Evolutionary conservation across 129 eudicot species (phyloP).

Genomic region (Pseudognaphalium luteoalbum): DNA sequence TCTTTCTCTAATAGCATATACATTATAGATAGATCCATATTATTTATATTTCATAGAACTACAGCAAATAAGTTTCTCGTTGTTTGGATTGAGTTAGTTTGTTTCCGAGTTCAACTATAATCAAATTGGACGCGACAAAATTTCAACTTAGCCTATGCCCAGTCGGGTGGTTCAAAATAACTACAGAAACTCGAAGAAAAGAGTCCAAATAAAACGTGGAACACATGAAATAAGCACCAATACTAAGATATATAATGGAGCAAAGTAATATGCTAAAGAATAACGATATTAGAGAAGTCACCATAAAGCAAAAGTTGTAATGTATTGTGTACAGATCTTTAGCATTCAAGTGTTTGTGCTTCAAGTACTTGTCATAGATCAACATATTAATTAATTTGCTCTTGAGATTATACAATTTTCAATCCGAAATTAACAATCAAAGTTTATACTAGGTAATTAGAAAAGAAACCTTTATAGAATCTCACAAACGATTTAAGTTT

Average conservation of each 20-base stretch:
- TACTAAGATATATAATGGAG: neutral
- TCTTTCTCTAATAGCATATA: no score
- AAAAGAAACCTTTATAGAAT: no score
- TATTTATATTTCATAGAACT: no score
- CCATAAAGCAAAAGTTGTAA: constrained; percentile 2
- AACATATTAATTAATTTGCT: neutral
- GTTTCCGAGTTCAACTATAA: no score
- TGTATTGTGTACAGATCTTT: neutral
- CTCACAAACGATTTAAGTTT: no score
- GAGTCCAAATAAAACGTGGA: neutral
- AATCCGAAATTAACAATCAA: neutral
- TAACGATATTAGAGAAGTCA: neutral
- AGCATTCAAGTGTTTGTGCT: neutral
- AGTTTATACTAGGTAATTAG: no score
- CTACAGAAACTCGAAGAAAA: neutral
- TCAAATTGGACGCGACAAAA: neutral
- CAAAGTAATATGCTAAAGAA: neutral
- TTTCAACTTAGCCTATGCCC: neutral
- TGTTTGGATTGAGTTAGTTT: no score
- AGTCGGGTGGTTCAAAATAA: neutral
- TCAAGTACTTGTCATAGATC: neutral
- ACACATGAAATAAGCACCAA: neutral
- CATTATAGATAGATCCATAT: no score
- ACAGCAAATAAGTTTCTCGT: no score
- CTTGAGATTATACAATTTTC: neutral